Evolutionary conservation across 2,329 filamentous ascomycete genomes (phyloP).

Genomic region (Botrytis sinoallii): DNA sequence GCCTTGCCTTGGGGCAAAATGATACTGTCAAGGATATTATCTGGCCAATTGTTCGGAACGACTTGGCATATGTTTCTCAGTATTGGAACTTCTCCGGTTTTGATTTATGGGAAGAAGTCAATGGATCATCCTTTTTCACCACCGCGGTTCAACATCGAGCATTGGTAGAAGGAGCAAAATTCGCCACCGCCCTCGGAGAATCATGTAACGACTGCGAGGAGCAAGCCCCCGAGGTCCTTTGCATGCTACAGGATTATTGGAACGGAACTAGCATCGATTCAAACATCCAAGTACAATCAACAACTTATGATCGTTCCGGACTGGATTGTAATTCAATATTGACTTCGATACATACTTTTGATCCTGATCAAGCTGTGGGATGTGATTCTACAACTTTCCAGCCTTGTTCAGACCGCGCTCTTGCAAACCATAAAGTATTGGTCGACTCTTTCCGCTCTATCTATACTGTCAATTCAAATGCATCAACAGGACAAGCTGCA

Average conservation of each 20-base stretch:
- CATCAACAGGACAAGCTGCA: conserved; percentile 56
- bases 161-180: conserved; percentile 59
- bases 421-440: conserved; percentile 73
- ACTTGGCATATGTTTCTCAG: conserved; percentile 69
- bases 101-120: conserved; percentile 81
- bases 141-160: conserved; percentile 60
- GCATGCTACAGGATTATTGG: conserved; percentile 77
- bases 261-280: conserved; percentile 60
- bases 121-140: conserved; percentile 77
- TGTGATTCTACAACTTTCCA: conserved; percentile 73
- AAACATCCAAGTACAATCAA: conserved; percentile 59
- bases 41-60: conserved; percentile 74
- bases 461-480: conserved; percentile 66
- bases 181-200: conserved; percentile 61
- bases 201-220: conserved; percentile 56
- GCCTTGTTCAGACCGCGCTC: conserved; percentile 50
- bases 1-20: conserved; percentile 58
- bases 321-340: conserved; percentile 71
- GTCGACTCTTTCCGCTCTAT: conserved; percentile 67
- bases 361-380: conserved; percentile 51
- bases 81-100: conserved; percentile 65
- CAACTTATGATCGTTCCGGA: conserved; percentile 55
- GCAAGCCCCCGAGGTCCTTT: conserved; percentile 67
- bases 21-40: conserved; percentile 47
- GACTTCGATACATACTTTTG: conserved; percentile 64